A percentile compares a stretch with the other conserved stretches of the same genome.
Conservation (phyloP, 441 rosid species). For the Euphorbia corollata region DNA sequence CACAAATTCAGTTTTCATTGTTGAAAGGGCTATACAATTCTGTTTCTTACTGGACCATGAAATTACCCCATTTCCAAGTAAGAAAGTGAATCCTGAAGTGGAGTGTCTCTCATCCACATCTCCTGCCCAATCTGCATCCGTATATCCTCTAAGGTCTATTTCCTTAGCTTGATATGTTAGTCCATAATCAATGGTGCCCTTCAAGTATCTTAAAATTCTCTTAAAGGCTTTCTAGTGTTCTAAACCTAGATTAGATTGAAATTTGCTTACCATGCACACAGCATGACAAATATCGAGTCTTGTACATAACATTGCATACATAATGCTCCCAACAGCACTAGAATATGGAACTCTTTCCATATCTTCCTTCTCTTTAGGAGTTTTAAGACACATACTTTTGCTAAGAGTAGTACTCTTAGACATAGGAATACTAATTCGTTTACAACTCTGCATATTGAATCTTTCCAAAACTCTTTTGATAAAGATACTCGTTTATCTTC, state of each 20-base stretch:
- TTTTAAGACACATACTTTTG: not conserved
- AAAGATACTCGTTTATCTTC: not conserved
- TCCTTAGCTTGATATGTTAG: not conserved
- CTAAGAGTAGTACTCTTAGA: not conserved
- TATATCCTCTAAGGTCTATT: not conserved
- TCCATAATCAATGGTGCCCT: not conserved
- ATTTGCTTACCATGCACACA: not conserved
- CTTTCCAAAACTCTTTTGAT: not conserved
- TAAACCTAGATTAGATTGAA: not conserved
- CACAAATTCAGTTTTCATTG: not conserved
- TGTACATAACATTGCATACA: constrained; percentile 1
- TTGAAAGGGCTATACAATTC: not conserved
- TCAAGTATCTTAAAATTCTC: not conserved
- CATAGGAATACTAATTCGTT: not conserved
- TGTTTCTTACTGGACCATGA: not conserved
- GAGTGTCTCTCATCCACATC: not conserved
- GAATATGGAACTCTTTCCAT: not conserved
- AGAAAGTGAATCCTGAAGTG: not conserved
- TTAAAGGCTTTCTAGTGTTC: not conserved
- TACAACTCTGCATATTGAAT: not conserved
- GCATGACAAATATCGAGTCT: not conserved
- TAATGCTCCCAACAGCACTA: not conserved
- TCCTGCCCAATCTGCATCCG: not conserved
- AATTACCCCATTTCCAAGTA: not conserved
- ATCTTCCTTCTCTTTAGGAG: not conserved